A percentile compares a stretch with the other conserved stretches of the same genome.
Conservation (phyloP, 1,284 basidiomycete species). For the Ceratobasidium sp. region DNA sequence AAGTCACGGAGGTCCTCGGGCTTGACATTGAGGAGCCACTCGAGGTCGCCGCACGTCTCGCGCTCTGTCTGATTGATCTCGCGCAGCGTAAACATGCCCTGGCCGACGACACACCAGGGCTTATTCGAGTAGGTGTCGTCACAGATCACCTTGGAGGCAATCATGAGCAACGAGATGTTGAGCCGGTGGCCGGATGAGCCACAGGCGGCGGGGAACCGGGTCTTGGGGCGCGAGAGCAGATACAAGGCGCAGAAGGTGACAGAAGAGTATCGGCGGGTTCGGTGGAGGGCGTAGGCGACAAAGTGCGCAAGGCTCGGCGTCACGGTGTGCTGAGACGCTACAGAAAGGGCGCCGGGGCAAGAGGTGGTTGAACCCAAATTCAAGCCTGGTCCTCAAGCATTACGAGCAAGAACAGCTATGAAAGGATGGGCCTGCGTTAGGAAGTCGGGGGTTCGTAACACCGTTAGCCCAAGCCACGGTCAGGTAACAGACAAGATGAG, state of each 20-base stretch:
- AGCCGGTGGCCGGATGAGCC: constrained; percentile 93
- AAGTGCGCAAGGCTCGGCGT: constrained; percentile 80
- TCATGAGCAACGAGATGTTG: constrained; percentile 95
- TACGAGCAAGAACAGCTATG: too few relatives aligned
- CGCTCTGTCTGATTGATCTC: constrained; percentile 98
- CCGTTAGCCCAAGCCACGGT: too few relatives aligned
- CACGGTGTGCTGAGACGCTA: constrained; percentile 46
- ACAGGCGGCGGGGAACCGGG: constrained; percentile 90
- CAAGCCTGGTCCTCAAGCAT: too few relatives aligned
- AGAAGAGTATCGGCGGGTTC: constrained; percentile 70
- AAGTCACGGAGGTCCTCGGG: constrained; percentile 76
- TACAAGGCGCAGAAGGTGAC: constrained; percentile 80
- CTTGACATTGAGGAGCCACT: constrained; percentile 90
- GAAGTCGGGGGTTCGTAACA: too few relatives aligned
- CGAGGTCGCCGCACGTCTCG: constrained; percentile 92
- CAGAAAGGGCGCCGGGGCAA: constrained; percentile 72
- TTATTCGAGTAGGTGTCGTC: constrained; percentile 98
- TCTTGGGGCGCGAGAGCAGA: constrained; percentile 88
- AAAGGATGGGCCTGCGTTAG: too few relatives aligned
- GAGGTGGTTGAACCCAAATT: constrained; percentile 59
- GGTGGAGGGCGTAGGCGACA: constrained; percentile 79
- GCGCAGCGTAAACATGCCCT: constrained; percentile 88
- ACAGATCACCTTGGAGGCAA: constrained; percentile 90
- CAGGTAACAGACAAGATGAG: too few relatives aligned
- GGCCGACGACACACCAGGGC: constrained; percentile 94